Conservation (phyloP, 192 early-diverging fungal genomes). For the Paraglomus brasilianum region DNA sequence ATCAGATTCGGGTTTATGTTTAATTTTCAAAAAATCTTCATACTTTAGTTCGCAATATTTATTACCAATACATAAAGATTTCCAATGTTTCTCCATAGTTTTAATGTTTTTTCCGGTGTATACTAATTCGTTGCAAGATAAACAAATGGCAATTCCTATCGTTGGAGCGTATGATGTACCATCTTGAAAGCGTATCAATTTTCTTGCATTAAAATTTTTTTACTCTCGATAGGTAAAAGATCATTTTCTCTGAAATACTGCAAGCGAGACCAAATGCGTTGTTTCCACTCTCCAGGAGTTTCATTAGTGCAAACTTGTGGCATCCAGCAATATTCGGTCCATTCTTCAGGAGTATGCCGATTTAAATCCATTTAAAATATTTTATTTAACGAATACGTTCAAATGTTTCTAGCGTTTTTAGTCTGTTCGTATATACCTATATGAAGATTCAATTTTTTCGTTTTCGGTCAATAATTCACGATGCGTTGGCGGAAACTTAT, state of each 20-base stretch:
- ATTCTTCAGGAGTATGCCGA: constrained; percentile 7
- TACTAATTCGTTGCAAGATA: constrained; percentile 27
- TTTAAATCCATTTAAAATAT: no score
- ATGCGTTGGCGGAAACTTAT: no score
- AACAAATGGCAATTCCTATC: constrained; percentile 23
- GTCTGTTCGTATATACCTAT: no score
- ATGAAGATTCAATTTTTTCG: no score
- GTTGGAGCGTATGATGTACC: constrained; percentile 7
- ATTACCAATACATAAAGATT: constrained; percentile 13
- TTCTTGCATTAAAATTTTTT: constrained; percentile 27
- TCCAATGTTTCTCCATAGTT: constrained; percentile 25
- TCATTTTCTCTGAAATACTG: constrained; percentile 21
- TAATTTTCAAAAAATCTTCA: constrained; percentile 23
- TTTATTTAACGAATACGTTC: no score
- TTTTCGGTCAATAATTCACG: no score
- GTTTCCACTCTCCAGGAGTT: constrained; percentile 14
- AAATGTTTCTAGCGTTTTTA: no score
- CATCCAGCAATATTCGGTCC: constrained; percentile 17
- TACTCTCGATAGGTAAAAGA: constrained; percentile 10
- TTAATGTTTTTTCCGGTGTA: constrained; percentile 19
- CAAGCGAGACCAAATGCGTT: constrained; percentile 7
- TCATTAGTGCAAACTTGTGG: constrained; percentile 1
- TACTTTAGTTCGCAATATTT: constrained; percentile 12
- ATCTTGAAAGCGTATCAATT: constrained; percentile 12
- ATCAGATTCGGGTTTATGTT: constrained; percentile 21